Evolutionary conservation across 2,329 filamentous ascomycete genomes (phyloP).

Genomic region (Diplodia seriata): DNA sequence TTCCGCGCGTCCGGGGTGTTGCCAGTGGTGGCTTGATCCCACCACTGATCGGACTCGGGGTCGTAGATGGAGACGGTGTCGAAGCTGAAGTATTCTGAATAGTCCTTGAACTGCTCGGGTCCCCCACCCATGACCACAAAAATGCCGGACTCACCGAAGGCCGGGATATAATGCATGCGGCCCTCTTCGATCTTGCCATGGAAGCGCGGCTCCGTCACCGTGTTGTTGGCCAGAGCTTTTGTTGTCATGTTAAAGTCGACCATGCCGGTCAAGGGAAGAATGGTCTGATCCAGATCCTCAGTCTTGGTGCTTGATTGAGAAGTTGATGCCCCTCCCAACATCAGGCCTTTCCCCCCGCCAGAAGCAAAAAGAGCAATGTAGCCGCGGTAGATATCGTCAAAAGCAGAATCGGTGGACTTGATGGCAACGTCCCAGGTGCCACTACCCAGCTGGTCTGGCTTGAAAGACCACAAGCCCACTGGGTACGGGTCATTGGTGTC

Average conservation of each 20-base stretch:
- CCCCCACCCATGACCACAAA: slow-evolving; percentile 17
- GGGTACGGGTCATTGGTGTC: slow-evolving; percentile 1
- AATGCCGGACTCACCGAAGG: not conserved
- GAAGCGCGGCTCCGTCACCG: not conserved
- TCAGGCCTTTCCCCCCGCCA: not conserved
- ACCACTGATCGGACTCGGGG: not conserved
- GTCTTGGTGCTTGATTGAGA: not conserved
- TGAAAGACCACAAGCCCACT: slow-evolving; percentile 31
- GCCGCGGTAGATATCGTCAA: slow-evolving; percentile 18
- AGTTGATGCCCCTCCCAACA: slow-evolving; percentile 3
- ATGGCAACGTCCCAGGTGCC: slow-evolving; percentile 29
- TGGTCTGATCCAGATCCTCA: slow-evolving; percentile 8
- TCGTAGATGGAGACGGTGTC: slow-evolving; percentile 13
- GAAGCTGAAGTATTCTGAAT: not conserved
- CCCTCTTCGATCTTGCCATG: slow-evolving; percentile 12
- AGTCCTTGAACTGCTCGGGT: not conserved
- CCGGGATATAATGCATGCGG: slow-evolving; percentile 7
- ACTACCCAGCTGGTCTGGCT: slow-evolving; percentile 18
- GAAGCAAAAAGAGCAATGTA: not conserved
- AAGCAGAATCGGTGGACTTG: slow-evolving; percentile 3
- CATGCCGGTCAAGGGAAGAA: slow-evolving; percentile 1
- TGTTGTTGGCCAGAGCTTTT: not conserved
- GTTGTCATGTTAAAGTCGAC: slow-evolving; percentile 11
- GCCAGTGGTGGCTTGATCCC: slow-evolving; percentile 7
- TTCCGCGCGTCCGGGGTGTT: not conserved